Conservation (phyloP, 371 early-diverging fungal species). For the Mucor indicus region DNA sequence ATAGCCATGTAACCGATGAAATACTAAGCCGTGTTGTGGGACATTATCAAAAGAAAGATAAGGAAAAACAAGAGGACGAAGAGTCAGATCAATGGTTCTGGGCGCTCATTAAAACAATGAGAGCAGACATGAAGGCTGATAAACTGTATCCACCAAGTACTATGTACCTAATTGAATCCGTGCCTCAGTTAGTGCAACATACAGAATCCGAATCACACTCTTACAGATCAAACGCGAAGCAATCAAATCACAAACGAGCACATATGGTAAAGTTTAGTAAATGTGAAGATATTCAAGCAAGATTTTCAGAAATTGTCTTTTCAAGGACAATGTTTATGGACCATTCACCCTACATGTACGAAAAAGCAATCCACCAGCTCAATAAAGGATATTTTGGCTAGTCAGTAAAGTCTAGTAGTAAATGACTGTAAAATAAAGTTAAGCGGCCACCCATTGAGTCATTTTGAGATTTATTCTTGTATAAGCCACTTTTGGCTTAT, state of each 20-base stretch:
- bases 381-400: conserved; percentile 28
- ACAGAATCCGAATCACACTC: conserved; percentile 4
- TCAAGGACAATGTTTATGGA: conserved; percentile 70
- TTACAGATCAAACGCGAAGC: conserved; percentile 6
- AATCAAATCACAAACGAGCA: conserved; percentile 23
- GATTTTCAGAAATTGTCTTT: conserved; percentile 68
- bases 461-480: not conserved
- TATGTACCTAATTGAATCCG: conserved; percentile 61
- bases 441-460: not conserved
- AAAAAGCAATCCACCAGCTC: conserved; percentile 32
- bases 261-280: conserved; percentile 52
- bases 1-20: conserved; percentile 64
- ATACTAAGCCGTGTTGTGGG: conserved; percentile 64
- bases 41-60: conserved; percentile 24
- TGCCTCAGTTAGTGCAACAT: conserved; percentile 30
- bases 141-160: conserved; percentile 76
- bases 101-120: conserved; percentile 72
- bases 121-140: conserved; percentile 73
- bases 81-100: conserved; percentile 71
- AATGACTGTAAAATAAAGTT: no score
- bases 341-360: conserved; percentile 69
- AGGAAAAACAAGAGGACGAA: conserved; percentile 1
- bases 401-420: no score
- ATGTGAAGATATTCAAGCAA: conserved; percentile 63
- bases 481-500: no score